Base-by-base conservation (phyloP, 2,329 filamentous ascomycete genomes). In the Diaporthe caulivora region DNA sequence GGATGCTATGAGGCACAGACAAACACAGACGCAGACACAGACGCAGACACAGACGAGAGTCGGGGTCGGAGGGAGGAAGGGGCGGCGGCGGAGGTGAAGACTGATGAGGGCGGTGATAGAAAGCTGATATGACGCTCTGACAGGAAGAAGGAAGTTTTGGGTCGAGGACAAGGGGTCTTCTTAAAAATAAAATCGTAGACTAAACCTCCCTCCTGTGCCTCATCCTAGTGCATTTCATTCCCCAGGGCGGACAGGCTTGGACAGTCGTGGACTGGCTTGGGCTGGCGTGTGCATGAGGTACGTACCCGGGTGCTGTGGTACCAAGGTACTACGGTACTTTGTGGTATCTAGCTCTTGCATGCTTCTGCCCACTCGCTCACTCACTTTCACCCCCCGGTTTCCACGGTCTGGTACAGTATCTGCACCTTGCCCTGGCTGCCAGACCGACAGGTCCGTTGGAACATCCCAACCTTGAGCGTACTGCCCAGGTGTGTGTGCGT, bases 121-220 rank as follows among this genome's bases (percentile, higher is more conserved):
- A 62, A 18, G 31, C n/a, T 67, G 62, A 67, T 67, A 72, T 75
- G 71, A 71, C 65, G 57, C 65, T 67, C 47, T 70, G 71, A 70
- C 49, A 40, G n/a, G 64, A 72, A 72, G 37, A 57, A 71, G 55
- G 44, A 60, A 71, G 69, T 67, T 67, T 67, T 67, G 49, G 62
- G 47, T 70, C 71, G 74, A 75, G 74, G 74, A 75, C 74, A 75
- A 73, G 74, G 74, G 74, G 71, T 74, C 71, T 68, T 75, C 69
- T 75, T 75, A 73, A 69, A 75, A 75, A 68, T 70, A 69, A 75
- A 75, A 71, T 60, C 64, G 26, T 42, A 65, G 37, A 40, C 37
- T 13, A 40, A n/a, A 40, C 37, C 37, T 40, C 37, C 37, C 37
- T 40, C 37, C 37, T 40, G 2, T 40, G 11, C 37, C 37, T 40